Evolutionary conservation across 1,284 basidiomycete genomes (phyloP), one percentile per base, ranked within the genome.

Genomic region (Uromyces viciae-fabae): DNA sequence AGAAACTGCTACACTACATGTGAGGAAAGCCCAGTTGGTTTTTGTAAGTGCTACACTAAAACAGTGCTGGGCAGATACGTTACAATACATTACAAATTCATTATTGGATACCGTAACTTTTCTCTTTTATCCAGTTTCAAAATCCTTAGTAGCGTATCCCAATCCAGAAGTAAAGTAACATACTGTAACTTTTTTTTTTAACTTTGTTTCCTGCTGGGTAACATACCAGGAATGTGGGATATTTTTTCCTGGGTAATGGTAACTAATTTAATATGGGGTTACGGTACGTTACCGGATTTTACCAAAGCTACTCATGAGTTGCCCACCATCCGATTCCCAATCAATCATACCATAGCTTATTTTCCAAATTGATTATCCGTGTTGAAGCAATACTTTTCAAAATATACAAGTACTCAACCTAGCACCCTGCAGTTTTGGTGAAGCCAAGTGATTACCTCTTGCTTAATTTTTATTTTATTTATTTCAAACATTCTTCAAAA

Each of bases 261-360:
- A 64, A 64, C 60, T 64, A 22, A 36, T 36, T 7, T 19, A n/a
- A 22, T 64, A 38, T 4, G 31, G 33, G 3, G 60, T 64, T 64
- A 64, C 60, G 25, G 60, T 64, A 64, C 60, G 33, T 64, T 64
- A 31, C 60, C 8, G 2, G 3, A 36, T 19, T 22, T 64, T 64
- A 64, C n/a, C 33, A 31, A 64, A 36, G 60, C 40, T 64, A 64
- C 60, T n/a, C n/a, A n/a, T n/a, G n/a, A n/a, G n/a, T n/a, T n/a
- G n/a, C n/a, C n/a, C n/a, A n/a, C n/a, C n/a, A n/a, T n/a, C n/a
- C n/a, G n/a, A n/a, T n/a, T n/a, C n/a, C n/a, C n/a, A n/a, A n/a
- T n/a, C n/a, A n/a, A n/a, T n/a, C n/a, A n/a, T n/a, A n/a, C n/a
- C n/a, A n/a, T n/a, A n/a, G n/a, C n/a, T n/a, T n/a, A n/a, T n/a